Evolutionary conservation across 225 moss, liverwort and hornwort genomes (phyloP).

Genomic region (Neckera pumila): DNA sequence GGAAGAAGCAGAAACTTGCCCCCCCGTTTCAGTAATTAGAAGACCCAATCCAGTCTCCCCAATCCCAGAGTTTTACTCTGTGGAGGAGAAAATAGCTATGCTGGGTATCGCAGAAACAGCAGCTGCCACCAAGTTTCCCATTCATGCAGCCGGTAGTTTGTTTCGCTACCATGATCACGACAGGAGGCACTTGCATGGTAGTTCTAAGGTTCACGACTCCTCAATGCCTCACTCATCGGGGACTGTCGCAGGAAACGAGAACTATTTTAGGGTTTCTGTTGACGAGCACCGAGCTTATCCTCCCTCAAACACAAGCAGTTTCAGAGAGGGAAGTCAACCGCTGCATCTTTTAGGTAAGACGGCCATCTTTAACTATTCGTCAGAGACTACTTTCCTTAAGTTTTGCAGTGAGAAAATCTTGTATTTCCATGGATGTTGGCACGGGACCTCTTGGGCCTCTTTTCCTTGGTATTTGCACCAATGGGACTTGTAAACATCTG

Average conservation of each 20-base stretch:
- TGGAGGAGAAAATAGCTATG: conserved; percentile 66
- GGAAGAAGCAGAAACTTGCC: conserved; percentile 15
- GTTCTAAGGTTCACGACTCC: neutral
- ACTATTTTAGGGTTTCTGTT: conserved; percentile 1
- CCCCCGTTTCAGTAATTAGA: conserved; percentile 5
- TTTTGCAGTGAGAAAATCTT: neutral
- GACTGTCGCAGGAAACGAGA: conserved; percentile 9
- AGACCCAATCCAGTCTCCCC: conserved; percentile 9
- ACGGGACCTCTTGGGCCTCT: neutral
- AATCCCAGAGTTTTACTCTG: conserved; percentile 31
- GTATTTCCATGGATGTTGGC: neutral
- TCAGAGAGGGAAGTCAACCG: conserved; percentile 23
- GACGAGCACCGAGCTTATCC: conserved; percentile 19
- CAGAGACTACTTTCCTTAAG: neutral
- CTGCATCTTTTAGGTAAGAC: conserved; percentile 23
- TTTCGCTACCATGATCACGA: conserved; percentile 22
- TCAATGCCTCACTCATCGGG: conserved; percentile 1
- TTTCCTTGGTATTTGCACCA: neutral
- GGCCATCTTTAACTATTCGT: neutral
- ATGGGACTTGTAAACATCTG: neutral
- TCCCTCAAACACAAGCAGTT: neutral
- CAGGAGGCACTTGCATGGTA: conserved; percentile 1
- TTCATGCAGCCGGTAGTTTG: conserved; percentile 18
- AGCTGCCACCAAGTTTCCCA: conserved; percentile 6
- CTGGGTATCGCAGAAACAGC: conserved; percentile 41